Percentiles rank a stretch among this genome's conserved stretches.
Conservation (phyloP, 768 basidiomycete genomes). For the Trametes maxima region DNA sequence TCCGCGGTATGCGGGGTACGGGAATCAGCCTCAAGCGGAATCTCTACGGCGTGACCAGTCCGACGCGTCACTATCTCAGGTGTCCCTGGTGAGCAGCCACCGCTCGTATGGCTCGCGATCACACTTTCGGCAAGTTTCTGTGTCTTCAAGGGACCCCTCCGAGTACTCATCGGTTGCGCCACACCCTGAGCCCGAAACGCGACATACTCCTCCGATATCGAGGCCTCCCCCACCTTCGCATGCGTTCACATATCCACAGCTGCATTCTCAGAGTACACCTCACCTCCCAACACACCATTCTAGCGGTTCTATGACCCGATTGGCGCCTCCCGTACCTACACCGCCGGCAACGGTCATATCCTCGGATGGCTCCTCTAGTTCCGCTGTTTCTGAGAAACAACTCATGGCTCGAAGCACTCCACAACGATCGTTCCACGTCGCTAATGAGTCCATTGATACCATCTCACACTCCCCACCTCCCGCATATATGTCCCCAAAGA, state of each 20-base stretch:
- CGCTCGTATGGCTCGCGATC: constrained; percentile 18
- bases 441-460: constrained; percentile 39
- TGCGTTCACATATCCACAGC: constrained; percentile 18
- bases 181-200: constrained; percentile 1
- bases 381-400: constrained; percentile 24
- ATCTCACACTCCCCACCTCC: constrained; percentile 46
- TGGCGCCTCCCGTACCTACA: constrained; percentile 14
- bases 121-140: constrained; percentile 17
- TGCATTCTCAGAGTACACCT: constrained; percentile 19
- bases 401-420: constrained; percentile 39
- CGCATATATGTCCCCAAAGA: constrained; percentile 41
- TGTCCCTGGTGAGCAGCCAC: constrained; percentile 20
- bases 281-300: constrained; percentile 16
- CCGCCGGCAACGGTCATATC: constrained; percentile 18
- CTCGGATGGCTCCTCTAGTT: constrained; percentile 20
- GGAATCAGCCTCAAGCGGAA: constrained; percentile 2
- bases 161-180: constrained; percentile 9
- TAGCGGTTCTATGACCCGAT: constrained; percentile 9
- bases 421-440: constrained; percentile 44
- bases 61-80: constrained; percentile 23
- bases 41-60: constrained; percentile 22
- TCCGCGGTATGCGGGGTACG: constrained; percentile 6
- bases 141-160: constrained; percentile 16
- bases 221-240: constrained; percentile 15
- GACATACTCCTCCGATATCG: constrained; percentile 8